Percentiles rank a stretch among this genome's conserved stretches.
Evolutionary conservation across 805 yeast species (phyloP).

Genomic region (Cyberlindnera maritima): DNA sequence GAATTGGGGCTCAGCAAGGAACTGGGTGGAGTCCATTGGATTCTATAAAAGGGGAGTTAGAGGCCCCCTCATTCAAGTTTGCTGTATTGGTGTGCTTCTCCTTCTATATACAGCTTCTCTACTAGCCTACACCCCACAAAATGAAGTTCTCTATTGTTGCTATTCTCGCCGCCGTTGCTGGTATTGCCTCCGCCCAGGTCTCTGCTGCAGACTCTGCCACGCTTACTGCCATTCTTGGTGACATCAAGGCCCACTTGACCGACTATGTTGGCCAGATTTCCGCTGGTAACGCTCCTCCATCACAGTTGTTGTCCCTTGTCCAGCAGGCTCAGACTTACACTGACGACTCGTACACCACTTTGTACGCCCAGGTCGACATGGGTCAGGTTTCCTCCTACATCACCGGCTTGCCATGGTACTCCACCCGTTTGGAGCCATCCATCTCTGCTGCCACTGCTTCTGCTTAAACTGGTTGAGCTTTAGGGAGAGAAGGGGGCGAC

Average conservation of each 20-base stretch:
- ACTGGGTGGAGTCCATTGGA: too few species aligned
- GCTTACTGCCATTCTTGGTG: conserved; percentile 10
- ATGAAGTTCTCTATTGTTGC: not conserved
- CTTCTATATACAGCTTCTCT: not conserved
- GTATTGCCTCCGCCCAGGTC: conserved; percentile 3
- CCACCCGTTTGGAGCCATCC: conserved; percentile 16
- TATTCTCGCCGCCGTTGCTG: conserved; percentile 4
- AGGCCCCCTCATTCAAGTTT: too few species aligned
- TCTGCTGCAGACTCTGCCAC: conserved; percentile 7
- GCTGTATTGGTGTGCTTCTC: too few species aligned
- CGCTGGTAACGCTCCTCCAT: conserved; percentile 27
- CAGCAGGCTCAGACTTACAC: conserved; percentile 29
- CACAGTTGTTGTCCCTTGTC: conserved; percentile 27
- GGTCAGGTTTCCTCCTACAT: conserved; percentile 25
- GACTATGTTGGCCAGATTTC: conserved; percentile 21
- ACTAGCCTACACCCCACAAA: not conserved
- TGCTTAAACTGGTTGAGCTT: not conserved
- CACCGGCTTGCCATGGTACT: conserved; percentile 33
- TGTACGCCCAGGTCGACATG: conserved; percentile 26
- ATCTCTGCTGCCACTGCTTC: conserved; percentile 18
- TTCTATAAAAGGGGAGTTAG: too few species aligned
- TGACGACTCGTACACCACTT: conserved; percentile 32
- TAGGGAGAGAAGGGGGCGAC: too few species aligned
- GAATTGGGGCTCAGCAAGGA: too few species aligned
- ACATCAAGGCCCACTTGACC: conserved; percentile 14